These are phyloP conservation scores for Populus tomentosa DNA, from an alignment of 441 rosid species.

Conservation along the genomic window DNA sequence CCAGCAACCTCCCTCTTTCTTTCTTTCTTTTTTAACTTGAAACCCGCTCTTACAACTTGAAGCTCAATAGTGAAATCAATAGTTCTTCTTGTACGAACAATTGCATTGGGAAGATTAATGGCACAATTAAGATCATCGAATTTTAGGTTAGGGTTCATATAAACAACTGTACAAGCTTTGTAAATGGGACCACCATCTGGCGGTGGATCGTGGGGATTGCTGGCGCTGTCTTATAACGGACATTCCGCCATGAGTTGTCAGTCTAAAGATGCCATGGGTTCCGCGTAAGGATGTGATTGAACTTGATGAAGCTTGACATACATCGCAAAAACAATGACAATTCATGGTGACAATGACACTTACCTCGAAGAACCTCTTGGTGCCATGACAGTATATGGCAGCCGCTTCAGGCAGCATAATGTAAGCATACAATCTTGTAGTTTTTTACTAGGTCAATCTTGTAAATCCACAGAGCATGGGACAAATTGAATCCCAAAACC, in stretches of 20 bases:
- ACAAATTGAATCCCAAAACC: slow-evolving; percentile 4
- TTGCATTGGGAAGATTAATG: slow-evolving; percentile 45
- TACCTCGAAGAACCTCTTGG: slow-evolving; percentile 76
- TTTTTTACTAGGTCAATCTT: background rate
- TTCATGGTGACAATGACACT: background rate
- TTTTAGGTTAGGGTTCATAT: slow-evolving; percentile 75
- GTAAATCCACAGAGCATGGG: background rate
- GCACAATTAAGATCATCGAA: slow-evolving; percentile 39
- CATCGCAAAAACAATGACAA: background rate
- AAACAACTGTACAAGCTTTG: slow-evolving; percentile 73
- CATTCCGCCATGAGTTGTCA: slow-evolving; percentile 97
- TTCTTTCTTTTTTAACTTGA: background rate
- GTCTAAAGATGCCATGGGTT: slow-evolving; percentile 81
- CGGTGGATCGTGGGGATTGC: slow-evolving; percentile 61
- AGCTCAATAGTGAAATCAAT: background rate
- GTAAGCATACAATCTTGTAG: slow-evolving; percentile 20
- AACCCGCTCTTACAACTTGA: background rate
- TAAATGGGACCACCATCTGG: slow-evolving; percentile 86
- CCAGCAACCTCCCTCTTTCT: background rate
- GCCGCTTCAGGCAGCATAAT: slow-evolving; percentile 95
- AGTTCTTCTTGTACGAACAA: background rate
- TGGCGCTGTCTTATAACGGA: slow-evolving; percentile 81
- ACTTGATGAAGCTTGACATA: background rate
- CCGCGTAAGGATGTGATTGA: slow-evolving; percentile 22
- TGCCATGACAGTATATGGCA: slow-evolving; percentile 89